phyloP scores from a whole-genome alignment of 163 green algal species.

The Smithsoniella earleae region DNA sequence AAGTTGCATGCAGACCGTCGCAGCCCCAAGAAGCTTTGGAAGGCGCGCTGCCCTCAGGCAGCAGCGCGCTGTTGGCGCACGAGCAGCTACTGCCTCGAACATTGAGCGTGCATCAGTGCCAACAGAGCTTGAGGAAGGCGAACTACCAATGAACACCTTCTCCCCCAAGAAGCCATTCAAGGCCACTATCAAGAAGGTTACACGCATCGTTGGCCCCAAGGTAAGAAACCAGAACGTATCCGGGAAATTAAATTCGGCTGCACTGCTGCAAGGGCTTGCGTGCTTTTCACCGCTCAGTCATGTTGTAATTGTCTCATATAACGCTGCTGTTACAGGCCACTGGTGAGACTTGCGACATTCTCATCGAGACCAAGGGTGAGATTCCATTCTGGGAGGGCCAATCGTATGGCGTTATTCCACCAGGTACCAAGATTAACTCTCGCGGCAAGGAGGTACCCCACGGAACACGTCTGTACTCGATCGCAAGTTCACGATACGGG shows the following conservation, averaged over 20 bases:
- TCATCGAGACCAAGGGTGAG: slow-evolving; percentile 82
- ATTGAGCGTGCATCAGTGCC: slow-evolving; percentile 48
- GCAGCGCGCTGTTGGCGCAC: slow-evolving; percentile 1
- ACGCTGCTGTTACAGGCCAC: slow-evolving; percentile 45
- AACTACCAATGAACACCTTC: slow-evolving; percentile 95
- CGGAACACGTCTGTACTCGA: slow-evolving; percentile 95
- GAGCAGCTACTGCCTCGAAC: slow-evolving; percentile 32
- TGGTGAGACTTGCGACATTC: slow-evolving; percentile 94
- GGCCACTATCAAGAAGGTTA: slow-evolving; percentile 68
- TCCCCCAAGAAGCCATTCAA: slow-evolving; percentile 75
- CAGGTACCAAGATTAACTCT: slow-evolving; percentile 86
- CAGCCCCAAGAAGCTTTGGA: background rate
- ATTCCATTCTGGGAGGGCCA: slow-evolving; percentile 97
- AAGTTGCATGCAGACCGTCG: background rate
- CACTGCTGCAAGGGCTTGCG: no score
- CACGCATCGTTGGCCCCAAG: slow-evolving; percentile 92
- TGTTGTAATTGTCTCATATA: background rate
- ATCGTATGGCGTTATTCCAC: slow-evolving; percentile 97
- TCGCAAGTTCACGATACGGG: slow-evolving; percentile 90
- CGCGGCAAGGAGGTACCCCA: slow-evolving; percentile 92
- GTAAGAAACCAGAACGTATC: background rate
- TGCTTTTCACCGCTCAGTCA: background rate
- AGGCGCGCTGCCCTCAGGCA: background rate
- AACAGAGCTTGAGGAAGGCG: slow-evolving; percentile 72
- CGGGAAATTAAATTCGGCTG: no score